A percentile compares a stretch with the other conserved stretches of the same genome.
These are phyloP conservation scores for Pholiota microspora DNA, from an alignment of 768 basidiomycete species.

Conservation along the genomic window DNA sequence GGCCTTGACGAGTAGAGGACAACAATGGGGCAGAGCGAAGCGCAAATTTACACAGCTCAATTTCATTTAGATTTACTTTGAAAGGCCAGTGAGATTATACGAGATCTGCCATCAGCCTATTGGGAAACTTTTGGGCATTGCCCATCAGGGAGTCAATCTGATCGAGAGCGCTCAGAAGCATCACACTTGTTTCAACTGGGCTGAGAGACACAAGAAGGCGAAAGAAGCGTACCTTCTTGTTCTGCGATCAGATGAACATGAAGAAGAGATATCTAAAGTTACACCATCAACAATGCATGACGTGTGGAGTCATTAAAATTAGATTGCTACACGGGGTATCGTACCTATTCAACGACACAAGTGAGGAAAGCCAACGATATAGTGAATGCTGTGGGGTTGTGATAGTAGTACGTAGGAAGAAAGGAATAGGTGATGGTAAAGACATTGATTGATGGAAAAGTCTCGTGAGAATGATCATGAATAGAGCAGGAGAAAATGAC, in stretches of 20 bases:
- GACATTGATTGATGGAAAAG: background rate
- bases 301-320: conserved; percentile 35
- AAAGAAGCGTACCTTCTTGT: background rate
- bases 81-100: background rate
- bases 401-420: conserved; percentile 14
- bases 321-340: conserved; percentile 42
- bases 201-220: background rate
- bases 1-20: no score
- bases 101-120: no score
- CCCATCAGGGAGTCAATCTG: background rate
- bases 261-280: background rate
- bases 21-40: no score
- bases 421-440: conserved; percentile 7
- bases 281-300: conserved; percentile 15
- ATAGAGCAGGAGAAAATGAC: conserved; percentile 20
- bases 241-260: background rate
- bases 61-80: background rate
- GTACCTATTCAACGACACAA: conserved; percentile 24
- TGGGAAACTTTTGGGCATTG: no score
- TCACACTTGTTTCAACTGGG: background rate
- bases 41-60: no score
- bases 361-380: conserved; percentile 8
- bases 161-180: background rate
- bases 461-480: conserved; percentile 4
- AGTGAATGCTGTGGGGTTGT: conserved; percentile 12